phyloP scores from a whole-genome alignment of 2,329 filamentous ascomycete species.

The Helotiales sp. region DNA sequence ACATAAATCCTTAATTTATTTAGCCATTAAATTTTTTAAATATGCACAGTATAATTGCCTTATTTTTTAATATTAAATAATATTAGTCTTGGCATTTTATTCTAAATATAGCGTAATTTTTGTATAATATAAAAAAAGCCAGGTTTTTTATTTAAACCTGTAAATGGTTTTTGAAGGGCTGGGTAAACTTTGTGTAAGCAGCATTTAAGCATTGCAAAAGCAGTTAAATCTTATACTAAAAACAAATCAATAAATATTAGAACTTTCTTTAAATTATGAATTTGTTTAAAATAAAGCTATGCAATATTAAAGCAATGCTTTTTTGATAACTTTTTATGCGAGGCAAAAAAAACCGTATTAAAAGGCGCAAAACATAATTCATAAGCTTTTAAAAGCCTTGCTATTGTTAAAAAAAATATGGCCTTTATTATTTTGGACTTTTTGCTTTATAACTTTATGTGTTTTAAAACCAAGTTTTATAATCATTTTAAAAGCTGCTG shows the following conservation, averaged over 20 bases:
- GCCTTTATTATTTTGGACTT: background rate
- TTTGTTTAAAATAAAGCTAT: background rate
- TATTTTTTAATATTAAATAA: background rate
- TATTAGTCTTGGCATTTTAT: background rate
- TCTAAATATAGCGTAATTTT: slow-evolving; percentile 2
- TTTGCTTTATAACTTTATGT: background rate
- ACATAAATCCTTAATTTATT: background rate
- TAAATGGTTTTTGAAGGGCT: background rate
- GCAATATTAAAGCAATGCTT: background rate
- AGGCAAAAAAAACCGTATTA: slow-evolving; percentile 1
- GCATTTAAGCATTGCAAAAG: background rate
- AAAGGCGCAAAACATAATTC: background rate
- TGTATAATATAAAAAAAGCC: background rate
- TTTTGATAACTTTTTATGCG: background rate
- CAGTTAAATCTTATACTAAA: background rate
- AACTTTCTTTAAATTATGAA: slow-evolving; percentile 4
- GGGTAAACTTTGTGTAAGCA: background rate
- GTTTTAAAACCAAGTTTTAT: background rate
- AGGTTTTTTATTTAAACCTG: background rate
- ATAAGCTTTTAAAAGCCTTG: slow-evolving; percentile 2
- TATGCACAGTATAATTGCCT: background rate
- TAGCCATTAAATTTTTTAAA: background rate
- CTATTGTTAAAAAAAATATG: background rate
- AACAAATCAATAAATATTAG: slow-evolving; percentile 2
- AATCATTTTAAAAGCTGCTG: background rate